Percentiles rank a stretch among this genome's conserved stretches.
These are phyloP conservation scores for Huntiella decipiens DNA, from an alignment of 2,329 filamentous ascomycete genomes.

Conservation along the genomic window DNA sequence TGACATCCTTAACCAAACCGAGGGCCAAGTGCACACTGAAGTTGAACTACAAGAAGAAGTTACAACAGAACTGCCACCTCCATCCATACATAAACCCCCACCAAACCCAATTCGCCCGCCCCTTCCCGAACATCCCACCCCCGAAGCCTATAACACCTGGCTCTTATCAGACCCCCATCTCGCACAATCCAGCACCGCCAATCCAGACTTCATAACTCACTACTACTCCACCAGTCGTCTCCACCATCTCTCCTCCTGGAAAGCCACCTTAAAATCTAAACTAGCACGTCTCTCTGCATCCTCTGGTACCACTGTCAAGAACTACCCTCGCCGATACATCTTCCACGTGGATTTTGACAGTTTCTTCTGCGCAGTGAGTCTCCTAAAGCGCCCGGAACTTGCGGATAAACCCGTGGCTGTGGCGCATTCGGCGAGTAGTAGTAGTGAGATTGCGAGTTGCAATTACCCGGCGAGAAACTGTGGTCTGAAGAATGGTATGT, in stretches of 20 bases:
- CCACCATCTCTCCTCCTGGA: constrained; percentile 93
- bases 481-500: constrained; percentile 95
- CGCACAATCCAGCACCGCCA: constrained; percentile 74
- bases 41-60: not conserved
- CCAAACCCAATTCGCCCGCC: not conserved
- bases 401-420: constrained; percentile 68
- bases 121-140: constrained; percentile 48
- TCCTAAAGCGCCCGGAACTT: constrained; percentile 57
- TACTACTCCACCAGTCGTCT: constrained; percentile 90
- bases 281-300: constrained; percentile 57
- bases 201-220: constrained; percentile 83
- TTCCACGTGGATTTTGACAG: constrained; percentile 97
- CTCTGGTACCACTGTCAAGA: not conserved
- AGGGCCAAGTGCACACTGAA: not conserved
- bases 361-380: constrained; percentile 89
- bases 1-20: constrained; percentile 4
- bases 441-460: constrained; percentile 92
- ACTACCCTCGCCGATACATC: constrained; percentile 51
- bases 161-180: constrained; percentile 70
- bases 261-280: constrained; percentile 76
- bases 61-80: not conserved
- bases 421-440: constrained; percentile 66
- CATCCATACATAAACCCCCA: not conserved
- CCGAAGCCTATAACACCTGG: constrained; percentile 81
- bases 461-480: constrained; percentile 80